Percentiles rank a stretch among this genome's conserved stretches.
Evolutionary conservation across 257 asterid species (phyloP).

Genomic region (Salvia rosmarinus): DNA sequence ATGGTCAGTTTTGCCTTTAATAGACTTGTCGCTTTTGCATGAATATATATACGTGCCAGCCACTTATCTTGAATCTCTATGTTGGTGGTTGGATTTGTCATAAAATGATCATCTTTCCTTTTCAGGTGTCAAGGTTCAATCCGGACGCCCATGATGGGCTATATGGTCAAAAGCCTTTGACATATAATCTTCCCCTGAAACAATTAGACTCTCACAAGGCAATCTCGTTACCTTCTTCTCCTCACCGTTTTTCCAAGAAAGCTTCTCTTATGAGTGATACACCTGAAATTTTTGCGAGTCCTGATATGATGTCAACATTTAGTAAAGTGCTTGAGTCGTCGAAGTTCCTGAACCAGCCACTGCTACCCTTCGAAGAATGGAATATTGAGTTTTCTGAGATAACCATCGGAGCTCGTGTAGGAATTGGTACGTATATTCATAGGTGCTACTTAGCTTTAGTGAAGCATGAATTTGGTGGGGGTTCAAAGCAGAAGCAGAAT

Average conservation of each 20-base stretch:
- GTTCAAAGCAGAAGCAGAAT: not conserved
- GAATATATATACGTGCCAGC: slow-evolving; percentile 35
- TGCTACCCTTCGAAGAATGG: slow-evolving; percentile 87
- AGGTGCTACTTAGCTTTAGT: slow-evolving; percentile 8
- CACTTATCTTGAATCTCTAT: slow-evolving; percentile 25
- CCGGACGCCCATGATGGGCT: slow-evolving; percentile 59
- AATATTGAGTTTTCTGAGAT: slow-evolving; percentile 83
- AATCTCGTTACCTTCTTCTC: slow-evolving; percentile 87
- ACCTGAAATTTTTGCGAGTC: slow-evolving; percentile 44
- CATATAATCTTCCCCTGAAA: slow-evolving; percentile 49
- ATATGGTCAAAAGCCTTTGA: slow-evolving; percentile 48
- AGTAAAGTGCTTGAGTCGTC: slow-evolving; percentile 74
- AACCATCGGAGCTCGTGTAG: slow-evolving; percentile 80
- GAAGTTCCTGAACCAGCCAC: slow-evolving; percentile 69
- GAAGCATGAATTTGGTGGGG: slow-evolving; percentile 20
- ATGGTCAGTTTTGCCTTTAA: not conserved
- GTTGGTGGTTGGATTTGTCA: slow-evolving; percentile 24
- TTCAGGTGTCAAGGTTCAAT: slow-evolving; percentile 67
- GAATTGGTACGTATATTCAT: slow-evolving; percentile 69
- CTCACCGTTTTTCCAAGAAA: slow-evolving; percentile 55
- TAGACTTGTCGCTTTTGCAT: slow-evolving; percentile 33
- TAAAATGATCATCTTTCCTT: slow-evolving; percentile 13
- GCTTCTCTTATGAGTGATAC: slow-evolving; percentile 52
- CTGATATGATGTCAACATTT: slow-evolving; percentile 60
- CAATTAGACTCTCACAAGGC: slow-evolving; percentile 65